phyloP scores from a whole-genome alignment of 169 alveolate genomes.

The Plasmodium coatneyi region DNA sequence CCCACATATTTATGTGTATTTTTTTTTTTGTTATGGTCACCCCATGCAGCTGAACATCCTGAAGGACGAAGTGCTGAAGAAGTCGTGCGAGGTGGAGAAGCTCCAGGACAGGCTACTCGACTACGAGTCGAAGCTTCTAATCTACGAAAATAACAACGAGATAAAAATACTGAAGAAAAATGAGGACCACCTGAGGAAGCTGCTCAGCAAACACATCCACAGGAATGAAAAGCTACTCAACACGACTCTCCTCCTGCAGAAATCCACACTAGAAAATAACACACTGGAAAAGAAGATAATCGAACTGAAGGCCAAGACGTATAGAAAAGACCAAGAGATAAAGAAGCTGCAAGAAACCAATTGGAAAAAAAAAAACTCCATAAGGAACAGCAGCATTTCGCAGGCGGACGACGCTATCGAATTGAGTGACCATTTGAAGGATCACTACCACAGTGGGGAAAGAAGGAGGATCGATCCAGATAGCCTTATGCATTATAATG shows the following conservation, averaged over 20 bases:
- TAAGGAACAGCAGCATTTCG: not conserved
- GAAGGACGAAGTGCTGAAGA: conserved; percentile 51
- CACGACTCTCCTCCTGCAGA: conserved; percentile 51
- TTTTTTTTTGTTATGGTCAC: not conserved
- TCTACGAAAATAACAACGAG: conserved; percentile 64
- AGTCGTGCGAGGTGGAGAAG: conserved; percentile 41
- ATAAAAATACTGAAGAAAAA: conserved; percentile 51
- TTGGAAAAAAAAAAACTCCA: conserved; percentile 5
- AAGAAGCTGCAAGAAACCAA: conserved; percentile 55
- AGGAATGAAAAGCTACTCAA: conserved; percentile 54
- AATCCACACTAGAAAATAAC: conserved; percentile 63
- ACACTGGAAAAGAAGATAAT: conserved; percentile 40
- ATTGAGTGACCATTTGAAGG: not conserved
- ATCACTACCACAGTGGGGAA: not conserved
- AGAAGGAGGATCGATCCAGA: not conserved
- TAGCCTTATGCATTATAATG: not conserved
- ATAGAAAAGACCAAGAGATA: conserved; percentile 67
- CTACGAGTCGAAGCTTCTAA: conserved; percentile 52
- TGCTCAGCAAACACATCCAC: conserved; percentile 49
- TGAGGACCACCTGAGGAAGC: conserved; percentile 38
- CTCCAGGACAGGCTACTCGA: conserved; percentile 53
- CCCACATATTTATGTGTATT: not conserved
- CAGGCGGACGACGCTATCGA: not conserved
- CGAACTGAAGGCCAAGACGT: conserved; percentile 46
- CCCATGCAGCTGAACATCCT: conserved; percentile 8